Conservation (phyloP, 2,329 filamentous ascomycete species). For the Calonectria pseudoturangicola region DNA sequence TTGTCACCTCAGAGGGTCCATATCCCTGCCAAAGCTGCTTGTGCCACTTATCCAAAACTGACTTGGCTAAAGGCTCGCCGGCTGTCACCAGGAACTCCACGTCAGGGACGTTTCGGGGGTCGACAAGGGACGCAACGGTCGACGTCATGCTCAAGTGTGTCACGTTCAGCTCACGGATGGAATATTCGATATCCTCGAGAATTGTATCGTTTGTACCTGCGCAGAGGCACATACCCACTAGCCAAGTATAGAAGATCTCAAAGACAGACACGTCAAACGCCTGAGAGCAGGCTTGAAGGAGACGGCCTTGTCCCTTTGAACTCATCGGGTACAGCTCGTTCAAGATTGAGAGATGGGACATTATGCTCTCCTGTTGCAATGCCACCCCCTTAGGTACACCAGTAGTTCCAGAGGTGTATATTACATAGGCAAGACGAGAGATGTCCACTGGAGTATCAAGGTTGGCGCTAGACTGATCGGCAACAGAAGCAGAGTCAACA, state of each 20-base stretch:
- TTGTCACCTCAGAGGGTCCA: constrained; percentile 90
- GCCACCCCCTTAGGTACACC: constrained; percentile 87
- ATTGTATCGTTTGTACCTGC: constrained; percentile 83
- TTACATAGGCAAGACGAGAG: constrained; percentile 80
- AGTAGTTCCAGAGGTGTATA: constrained; percentile 90
- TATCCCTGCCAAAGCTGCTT: constrained; percentile 86
- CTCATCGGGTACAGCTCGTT: constrained; percentile 78
- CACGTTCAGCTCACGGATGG: constrained; percentile 77
- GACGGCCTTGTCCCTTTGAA: constrained; percentile 65
- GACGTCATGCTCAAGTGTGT: constrained; percentile 92
- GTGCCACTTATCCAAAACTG: constrained; percentile 82
- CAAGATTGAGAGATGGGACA: constrained; percentile 83
- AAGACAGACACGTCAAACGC: constrained; percentile 93
- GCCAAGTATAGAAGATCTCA: constrained; percentile 92
- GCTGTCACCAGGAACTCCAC: constrained; percentile 87
- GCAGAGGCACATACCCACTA: constrained; percentile 85
- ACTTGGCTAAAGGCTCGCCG: constrained; percentile 85
- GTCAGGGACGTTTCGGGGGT: constrained; percentile 79
- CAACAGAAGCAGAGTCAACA: constrained; percentile 56
- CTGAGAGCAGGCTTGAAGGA: constrained; percentile 89
- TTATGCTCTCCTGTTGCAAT: constrained; percentile 84
- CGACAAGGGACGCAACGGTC: constrained; percentile 86
- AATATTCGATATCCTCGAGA: constrained; percentile 81
- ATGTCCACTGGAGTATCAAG: constrained; percentile 62
- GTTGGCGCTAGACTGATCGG: constrained; percentile 60